These are phyloP conservation scores for Diutina rugosa DNA, from an alignment of 1,139 yeast species.

Conservation along the genomic window DNA sequence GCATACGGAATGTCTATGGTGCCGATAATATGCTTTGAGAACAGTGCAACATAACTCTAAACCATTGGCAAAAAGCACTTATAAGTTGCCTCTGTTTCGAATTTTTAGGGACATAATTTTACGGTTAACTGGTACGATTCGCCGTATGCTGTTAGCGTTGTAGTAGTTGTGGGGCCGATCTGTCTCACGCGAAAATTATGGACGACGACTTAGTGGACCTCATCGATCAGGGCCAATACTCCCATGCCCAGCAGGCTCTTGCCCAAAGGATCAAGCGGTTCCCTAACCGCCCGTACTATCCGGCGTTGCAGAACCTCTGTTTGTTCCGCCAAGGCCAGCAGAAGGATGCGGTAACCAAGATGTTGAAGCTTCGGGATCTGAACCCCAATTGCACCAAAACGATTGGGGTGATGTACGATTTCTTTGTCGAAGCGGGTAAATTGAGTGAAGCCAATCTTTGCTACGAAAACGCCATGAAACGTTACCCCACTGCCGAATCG, in stretches of 20 bases:
- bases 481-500: slow-evolving; percentile 27
- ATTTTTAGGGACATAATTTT: no score
- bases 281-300: slow-evolving; percentile 44
- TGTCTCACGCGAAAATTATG: neutral
- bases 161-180: neutral
- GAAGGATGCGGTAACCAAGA: slow-evolving; percentile 26
- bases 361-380: slow-evolving; percentile 25
- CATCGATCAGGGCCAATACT: slow-evolving; percentile 41
- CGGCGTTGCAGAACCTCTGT: slow-evolving; percentile 36
- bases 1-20: no score
- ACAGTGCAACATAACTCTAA: no score
- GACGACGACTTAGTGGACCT: slow-evolving; percentile 24
- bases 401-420: slow-evolving; percentile 16
- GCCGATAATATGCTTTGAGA: no score
- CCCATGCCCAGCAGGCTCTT: slow-evolving; percentile 38
- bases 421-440: slow-evolving; percentile 10
- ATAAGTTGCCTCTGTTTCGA: no score
- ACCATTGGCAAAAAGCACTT: no score
- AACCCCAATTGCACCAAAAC: slow-evolving; percentile 1
- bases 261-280: slow-evolving; percentile 36
- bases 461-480: slow-evolving; percentile 44
- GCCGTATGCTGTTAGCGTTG: neutral
- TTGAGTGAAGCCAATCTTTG: slow-evolving; percentile 23
- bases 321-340: slow-evolving; percentile 28
- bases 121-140: no score